Evolutionary conservation across 352 stramenopile species (phyloP).

Genomic region (Phytophthora pisi): DNA sequence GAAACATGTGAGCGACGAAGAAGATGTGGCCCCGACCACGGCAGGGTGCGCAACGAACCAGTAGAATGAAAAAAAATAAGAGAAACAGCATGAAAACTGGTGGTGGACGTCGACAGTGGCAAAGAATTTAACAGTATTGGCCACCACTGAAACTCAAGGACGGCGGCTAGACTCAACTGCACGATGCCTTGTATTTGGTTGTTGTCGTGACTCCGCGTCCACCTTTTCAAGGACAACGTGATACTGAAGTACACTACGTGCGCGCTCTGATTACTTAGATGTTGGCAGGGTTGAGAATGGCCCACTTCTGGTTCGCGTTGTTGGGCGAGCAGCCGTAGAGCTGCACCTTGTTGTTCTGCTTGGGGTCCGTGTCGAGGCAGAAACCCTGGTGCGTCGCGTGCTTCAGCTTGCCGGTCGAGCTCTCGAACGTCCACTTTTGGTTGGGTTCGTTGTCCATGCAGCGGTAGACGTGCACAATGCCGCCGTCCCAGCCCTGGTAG

Average conservation of each 20-base stretch:
- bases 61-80: background rate
- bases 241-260: too few species aligned
- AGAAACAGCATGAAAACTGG: background rate
- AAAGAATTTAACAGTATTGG: too few species aligned
- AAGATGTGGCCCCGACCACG: slow-evolving; percentile 23
- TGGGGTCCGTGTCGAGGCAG: slow-evolving; percentile 61
- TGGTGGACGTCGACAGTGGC: too few species aligned
- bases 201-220: too few species aligned
- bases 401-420: slow-evolving; percentile 46
- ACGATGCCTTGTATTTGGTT: too few species aligned
- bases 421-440: slow-evolving; percentile 73
- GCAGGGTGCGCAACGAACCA: slow-evolving; percentile 5
- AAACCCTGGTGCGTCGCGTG: slow-evolving; percentile 54
- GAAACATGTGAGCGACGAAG: slow-evolving; percentile 43
- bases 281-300: slow-evolving; percentile 16
- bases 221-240: too few species aligned
- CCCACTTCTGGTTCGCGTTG: slow-evolving; percentile 69
- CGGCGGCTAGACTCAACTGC: too few species aligned
- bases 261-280: background rate
- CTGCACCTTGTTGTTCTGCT: slow-evolving; percentile 59
- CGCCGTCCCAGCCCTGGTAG: slow-evolving; percentile 54
- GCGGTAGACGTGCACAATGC: slow-evolving; percentile 57
- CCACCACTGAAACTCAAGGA: too few species aligned
- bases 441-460: slow-evolving; percentile 62
- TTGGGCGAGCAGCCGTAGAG: slow-evolving; percentile 57